phyloP scores from a whole-genome alignment of 2,329 filamentous ascomycete species.

The Monilinia aucupariae region DNA sequence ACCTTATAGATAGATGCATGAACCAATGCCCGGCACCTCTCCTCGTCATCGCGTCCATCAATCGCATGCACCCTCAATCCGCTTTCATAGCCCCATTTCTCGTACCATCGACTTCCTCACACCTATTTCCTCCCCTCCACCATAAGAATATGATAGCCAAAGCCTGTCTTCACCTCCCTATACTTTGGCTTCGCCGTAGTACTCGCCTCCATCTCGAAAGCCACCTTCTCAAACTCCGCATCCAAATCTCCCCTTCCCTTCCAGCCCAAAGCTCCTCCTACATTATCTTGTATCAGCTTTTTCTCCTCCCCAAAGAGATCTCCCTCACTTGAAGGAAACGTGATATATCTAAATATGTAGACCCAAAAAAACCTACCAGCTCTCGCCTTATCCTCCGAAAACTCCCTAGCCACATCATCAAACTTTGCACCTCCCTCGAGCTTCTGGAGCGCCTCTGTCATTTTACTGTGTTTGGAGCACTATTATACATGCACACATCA shows the following conservation, averaged over 20 bases:
- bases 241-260: conserved; percentile 64
- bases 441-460: conserved; percentile 68
- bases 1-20: not conserved
- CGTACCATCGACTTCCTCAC: not conserved
- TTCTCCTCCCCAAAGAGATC: too few species aligned
- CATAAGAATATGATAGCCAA: conserved; percentile 79
- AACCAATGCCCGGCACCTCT: not conserved
- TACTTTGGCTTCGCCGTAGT: conserved; percentile 59
- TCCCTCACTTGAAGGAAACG: not conserved
- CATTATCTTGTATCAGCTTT: not conserved
- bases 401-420: conserved; percentile 66
- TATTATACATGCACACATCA: conserved; percentile 30
- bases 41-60: not conserved
- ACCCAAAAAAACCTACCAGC: conserved; percentile 42
- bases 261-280: conserved; percentile 68
- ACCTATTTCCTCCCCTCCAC: conserved; percentile 43
- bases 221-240: conserved; percentile 65
- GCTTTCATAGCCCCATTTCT: not conserved
- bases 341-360: not conserved
- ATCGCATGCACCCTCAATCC: not conserved
- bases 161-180: conserved; percentile 66
- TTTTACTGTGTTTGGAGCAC: conserved; percentile 73
- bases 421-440: conserved; percentile 63
- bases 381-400: conserved; percentile 71
- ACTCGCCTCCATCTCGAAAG: conserved; percentile 63